phyloP scores from a whole-genome alignment of 1,284 basidiomycete species.

The Chondrostereum purpureum region DNA sequence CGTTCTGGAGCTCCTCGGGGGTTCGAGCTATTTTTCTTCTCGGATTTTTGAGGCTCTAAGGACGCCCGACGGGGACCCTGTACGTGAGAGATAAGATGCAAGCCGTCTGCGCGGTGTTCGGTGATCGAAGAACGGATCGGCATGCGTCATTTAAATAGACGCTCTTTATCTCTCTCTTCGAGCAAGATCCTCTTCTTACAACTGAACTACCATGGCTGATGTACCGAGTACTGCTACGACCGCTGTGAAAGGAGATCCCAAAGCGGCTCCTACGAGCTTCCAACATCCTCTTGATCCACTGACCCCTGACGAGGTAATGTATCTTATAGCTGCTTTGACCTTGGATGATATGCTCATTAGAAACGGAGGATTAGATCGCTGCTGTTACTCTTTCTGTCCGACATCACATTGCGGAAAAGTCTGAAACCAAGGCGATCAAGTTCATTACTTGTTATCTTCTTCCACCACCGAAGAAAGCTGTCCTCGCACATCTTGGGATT shows the following conservation, averaged over 20 bases:
- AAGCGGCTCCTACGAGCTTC: neutral
- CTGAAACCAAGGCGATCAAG: constrained; percentile 62
- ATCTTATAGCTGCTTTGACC: neutral
- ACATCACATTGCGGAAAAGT: constrained; percentile 52
- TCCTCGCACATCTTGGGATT: constrained; percentile 74
- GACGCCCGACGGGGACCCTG: too few relatives aligned
- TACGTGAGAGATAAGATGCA: too few relatives aligned
- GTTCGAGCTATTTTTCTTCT: too few relatives aligned
- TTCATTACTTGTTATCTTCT: constrained; percentile 67
- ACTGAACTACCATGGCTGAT: too few relatives aligned
- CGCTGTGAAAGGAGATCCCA: constrained; percentile 7
- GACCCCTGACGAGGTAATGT: constrained; percentile 25
- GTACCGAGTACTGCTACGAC: neutral
- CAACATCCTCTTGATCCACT: constrained; percentile 33
- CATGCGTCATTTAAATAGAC: too few relatives aligned
- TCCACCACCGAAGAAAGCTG: constrained; percentile 71
- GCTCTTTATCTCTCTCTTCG: too few relatives aligned
- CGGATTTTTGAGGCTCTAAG: too few relatives aligned
- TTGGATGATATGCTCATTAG: constrained; percentile 6
- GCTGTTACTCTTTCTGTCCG: constrained; percentile 58
- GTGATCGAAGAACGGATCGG: too few relatives aligned
- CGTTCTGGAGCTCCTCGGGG: too few relatives aligned
- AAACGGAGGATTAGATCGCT: constrained; percentile 48
- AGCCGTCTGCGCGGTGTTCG: too few relatives aligned
- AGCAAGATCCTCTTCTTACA: too few relatives aligned